phyloP scores from a whole-genome alignment of 257 asterid species.

The Solanum chilense region DNA sequence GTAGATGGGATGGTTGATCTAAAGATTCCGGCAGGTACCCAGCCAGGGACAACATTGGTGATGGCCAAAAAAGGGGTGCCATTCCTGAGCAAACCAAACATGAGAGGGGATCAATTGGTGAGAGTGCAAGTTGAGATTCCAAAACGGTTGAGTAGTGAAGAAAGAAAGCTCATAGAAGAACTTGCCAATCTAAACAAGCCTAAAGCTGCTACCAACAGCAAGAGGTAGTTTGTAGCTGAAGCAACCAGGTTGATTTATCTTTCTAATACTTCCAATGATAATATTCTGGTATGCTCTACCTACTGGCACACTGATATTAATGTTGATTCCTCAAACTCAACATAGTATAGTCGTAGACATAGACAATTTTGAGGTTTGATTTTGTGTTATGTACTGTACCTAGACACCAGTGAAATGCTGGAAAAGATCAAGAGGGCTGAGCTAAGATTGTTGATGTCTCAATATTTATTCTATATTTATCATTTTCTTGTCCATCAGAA shows the following conservation, averaged over 20 bases:
- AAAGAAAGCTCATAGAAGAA: constrained; percentile 86
- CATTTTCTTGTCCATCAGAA: background rate
- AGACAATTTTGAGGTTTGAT: constrained; percentile 3
- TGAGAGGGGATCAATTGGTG: constrained; percentile 98
- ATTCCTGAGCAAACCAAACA: constrained; percentile 46
- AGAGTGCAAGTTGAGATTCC: constrained; percentile 97
- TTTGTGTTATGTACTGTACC: background rate
- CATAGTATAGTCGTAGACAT: background rate
- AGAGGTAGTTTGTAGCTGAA: constrained; percentile 28
- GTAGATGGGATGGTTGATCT: constrained; percentile 89
- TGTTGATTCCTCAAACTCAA: background rate
- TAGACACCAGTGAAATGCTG: background rate
- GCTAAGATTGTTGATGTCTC: background rate
- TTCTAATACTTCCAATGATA: background rate
- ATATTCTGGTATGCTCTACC: background rate
- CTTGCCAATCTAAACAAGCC: constrained; percentile 66
- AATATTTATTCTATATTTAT: background rate
- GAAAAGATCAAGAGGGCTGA: background rate
- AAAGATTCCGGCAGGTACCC: constrained; percentile 84
- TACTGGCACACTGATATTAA: background rate
- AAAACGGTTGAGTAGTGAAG: constrained; percentile 75
- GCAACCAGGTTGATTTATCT: background rate
- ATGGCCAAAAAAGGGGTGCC: constrained; percentile 97
- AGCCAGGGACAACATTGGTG: constrained; percentile 86
- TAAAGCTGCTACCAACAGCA: constrained; percentile 43